phyloP scores from a whole-genome alignment of 1,284 basidiomycete genomes.

The Megacollybia platyphylla region DNA sequence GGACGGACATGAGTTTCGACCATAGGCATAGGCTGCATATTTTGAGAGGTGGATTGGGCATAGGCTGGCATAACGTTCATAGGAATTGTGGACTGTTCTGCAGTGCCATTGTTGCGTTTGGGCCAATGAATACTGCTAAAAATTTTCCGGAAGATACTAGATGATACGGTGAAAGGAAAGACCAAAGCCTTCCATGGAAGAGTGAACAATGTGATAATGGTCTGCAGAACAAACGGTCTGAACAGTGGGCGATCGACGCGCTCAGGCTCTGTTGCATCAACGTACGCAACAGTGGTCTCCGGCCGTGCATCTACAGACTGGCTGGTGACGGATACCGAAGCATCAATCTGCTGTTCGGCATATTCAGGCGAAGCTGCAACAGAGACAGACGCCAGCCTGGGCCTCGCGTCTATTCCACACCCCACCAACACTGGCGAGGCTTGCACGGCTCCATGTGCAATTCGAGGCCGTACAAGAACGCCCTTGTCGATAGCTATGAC shows the following conservation, averaged over 20 bases:
- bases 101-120: no score
- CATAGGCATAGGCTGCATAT: neutral
- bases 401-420: slow-evolving; percentile 29
- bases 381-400: slow-evolving; percentile 24
- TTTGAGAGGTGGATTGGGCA: no score
- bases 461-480: slow-evolving; percentile 33
- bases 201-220: slow-evolving; percentile 28
- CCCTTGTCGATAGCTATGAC: slow-evolving; percentile 30
- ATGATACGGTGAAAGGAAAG: slow-evolving; percentile 32
- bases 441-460: slow-evolving; percentile 32
- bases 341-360: slow-evolving; percentile 20
- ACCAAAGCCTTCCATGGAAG: slow-evolving; percentile 31
- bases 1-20: slow-evolving; percentile 4
- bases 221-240: slow-evolving; percentile 18
- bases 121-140: neutral
- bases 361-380: slow-evolving; percentile 31
- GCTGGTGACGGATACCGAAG: slow-evolving; percentile 18
- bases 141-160: slow-evolving; percentile 9
- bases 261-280: slow-evolving; percentile 16
- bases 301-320: slow-evolving; percentile 25
- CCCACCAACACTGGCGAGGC: slow-evolving; percentile 31
- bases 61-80: no score
- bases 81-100: no score
- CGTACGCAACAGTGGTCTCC: slow-evolving; percentile 12
- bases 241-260: neutral